These are phyloP conservation scores for Penicillium pancosmium DNA, from an alignment of 495 filamentous ascomycete genomes.

Conservation along the genomic window DNA sequence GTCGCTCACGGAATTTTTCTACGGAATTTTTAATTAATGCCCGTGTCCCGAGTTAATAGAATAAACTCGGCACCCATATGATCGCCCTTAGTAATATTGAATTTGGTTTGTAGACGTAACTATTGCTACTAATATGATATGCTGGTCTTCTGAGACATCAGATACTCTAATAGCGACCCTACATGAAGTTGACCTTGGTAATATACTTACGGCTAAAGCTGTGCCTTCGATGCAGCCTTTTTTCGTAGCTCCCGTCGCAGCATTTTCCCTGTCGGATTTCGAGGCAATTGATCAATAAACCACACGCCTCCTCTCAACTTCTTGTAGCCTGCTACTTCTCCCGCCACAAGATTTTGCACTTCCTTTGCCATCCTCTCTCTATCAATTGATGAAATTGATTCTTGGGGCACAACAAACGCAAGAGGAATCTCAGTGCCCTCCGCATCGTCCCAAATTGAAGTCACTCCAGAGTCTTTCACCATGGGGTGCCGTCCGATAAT, in stretches of 20 bases:
- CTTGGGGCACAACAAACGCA: slow-evolving; percentile 58
- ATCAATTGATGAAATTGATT: neutral
- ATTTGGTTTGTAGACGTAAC: too few species aligned
- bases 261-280: slow-evolving; percentile 77
- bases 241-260: slow-evolving; percentile 31
- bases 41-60: too few species aligned
- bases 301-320: slow-evolving; percentile 69
- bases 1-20: too few species aligned
- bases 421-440: slow-evolving; percentile 73
- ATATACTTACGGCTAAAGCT: neutral
- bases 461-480: slow-evolving; percentile 31
- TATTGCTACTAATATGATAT: too few species aligned
- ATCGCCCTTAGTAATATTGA: too few species aligned
- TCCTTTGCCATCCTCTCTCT: slow-evolving; percentile 50
- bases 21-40: too few species aligned
- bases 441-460: slow-evolving; percentile 54
- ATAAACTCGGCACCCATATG: too few species aligned
- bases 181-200: neutral
- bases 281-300: slow-evolving; percentile 73
- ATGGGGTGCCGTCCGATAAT: slow-evolving; percentile 27
- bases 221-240: neutral
- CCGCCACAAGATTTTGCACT: slow-evolving; percentile 56
- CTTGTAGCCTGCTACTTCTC: slow-evolving; percentile 63
- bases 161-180: too few species aligned
- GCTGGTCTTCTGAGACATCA: too few species aligned